Conservation (phyloP, 2,329 filamentous ascomycete species). For the Huntiella decipiens region DNA sequence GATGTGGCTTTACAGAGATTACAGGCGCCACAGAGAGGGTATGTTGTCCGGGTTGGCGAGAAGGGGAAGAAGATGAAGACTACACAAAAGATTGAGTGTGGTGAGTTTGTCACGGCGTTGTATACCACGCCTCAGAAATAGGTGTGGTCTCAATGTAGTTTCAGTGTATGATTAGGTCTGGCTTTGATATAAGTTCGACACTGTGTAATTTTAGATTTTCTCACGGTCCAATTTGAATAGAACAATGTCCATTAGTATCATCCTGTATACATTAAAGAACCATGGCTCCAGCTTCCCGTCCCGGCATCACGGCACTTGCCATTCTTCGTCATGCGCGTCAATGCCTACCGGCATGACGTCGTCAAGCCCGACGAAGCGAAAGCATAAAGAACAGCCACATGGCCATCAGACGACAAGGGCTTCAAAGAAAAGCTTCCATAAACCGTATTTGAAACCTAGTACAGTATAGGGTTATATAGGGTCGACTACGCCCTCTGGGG, state of each 20-base stretch:
- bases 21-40: conserved; percentile 60
- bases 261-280: no score
- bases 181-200: no score
- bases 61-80: conserved; percentile 51
- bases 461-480: no score
- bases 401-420: neutral
- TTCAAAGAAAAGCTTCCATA: no score
- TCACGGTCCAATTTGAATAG: neutral
- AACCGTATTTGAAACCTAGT: no score
- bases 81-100: conserved; percentile 80
- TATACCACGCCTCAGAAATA: conserved; percentile 37
- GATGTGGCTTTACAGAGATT: conserved; percentile 48
- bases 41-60: conserved; percentile 39
- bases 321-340: no score
- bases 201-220: neutral
- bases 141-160: neutral
- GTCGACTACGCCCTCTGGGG: no score
- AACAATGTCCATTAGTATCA: no score
- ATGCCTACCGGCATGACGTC: no score
- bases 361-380: neutral
- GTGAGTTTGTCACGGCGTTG: conserved; percentile 60
- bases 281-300: no score
- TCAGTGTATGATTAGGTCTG: neutral
- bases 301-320: no score
- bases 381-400: neutral